Conservation (phyloP, 805 yeast species). For the Barnettozyma sp. region DNA sequence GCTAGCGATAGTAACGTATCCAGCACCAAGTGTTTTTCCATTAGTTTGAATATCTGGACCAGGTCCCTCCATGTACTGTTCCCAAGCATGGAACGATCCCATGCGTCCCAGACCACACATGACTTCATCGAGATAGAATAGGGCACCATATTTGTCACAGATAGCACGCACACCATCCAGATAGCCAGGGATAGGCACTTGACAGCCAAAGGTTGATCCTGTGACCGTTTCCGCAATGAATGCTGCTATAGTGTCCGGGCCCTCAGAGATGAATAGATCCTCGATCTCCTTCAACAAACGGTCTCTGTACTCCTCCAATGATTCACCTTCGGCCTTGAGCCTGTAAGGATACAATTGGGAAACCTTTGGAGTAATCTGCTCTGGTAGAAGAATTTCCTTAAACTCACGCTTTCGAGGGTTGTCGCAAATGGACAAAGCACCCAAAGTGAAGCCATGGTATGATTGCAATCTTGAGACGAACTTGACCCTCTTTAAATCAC, state of each 20-base stretch:
- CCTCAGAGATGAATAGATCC: conserved; percentile 33
- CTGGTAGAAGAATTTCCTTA: conserved; percentile 24
- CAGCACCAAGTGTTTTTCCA: conserved; percentile 44
- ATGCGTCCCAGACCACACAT: conserved; percentile 52
- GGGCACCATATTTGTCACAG: conserved; percentile 44
- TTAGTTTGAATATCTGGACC: conserved; percentile 43
- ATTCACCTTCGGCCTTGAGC: conserved; percentile 25
- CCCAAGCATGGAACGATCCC: conserved; percentile 43
- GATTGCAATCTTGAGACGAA: conserved; percentile 40
- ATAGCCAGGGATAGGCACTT: conserved; percentile 38
- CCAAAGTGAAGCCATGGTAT: conserved; percentile 44
- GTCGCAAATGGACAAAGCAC: conserved; percentile 38
- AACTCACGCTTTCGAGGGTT: conserved; percentile 32
- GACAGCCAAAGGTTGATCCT: conserved; percentile 41
- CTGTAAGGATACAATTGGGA: conserved; percentile 28
- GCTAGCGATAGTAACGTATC: conserved; percentile 43
- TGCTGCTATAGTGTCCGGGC: conserved; percentile 38
- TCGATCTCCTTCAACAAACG: conserved; percentile 36
- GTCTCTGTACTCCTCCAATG: conserved; percentile 34
- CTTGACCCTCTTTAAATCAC: conserved; percentile 35
- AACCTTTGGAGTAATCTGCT: conserved; percentile 23
- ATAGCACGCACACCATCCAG: conserved; percentile 38
- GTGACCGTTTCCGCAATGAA: conserved; percentile 40
- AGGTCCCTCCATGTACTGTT: conserved; percentile 30
- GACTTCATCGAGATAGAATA: conserved; percentile 46